Conservation (phyloP, 495 filamentous ascomycete genomes). For the Recurvomyces mirabilis region DNA sequence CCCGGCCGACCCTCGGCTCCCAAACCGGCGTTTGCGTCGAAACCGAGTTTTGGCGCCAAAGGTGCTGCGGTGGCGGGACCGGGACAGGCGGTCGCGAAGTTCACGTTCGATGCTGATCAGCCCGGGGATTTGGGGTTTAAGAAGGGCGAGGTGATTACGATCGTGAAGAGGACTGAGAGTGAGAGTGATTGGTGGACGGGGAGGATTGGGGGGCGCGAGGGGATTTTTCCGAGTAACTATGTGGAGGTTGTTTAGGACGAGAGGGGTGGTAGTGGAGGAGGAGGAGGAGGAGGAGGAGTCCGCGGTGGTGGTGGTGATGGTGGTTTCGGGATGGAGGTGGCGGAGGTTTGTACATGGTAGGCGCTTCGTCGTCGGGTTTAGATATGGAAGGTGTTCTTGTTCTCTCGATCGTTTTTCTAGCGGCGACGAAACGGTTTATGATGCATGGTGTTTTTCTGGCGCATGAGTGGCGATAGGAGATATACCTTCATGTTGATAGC, state of each 20-base stretch:
- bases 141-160: conserved; percentile 96
- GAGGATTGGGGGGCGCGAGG: conserved; percentile 50
- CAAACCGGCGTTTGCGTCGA: conserved; percentile 41
- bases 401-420: too few relatives aligned
- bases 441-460: too few relatives aligned
- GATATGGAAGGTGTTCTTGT: too few relatives aligned
- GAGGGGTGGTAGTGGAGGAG: too few relatives aligned
- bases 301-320: too few relatives aligned
- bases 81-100: conserved; percentile 82
- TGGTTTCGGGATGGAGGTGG: too few relatives aligned
- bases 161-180: conserved; percentile 88
- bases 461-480: too few relatives aligned
- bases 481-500: too few relatives aligned
- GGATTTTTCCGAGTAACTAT: conserved; percentile 47
- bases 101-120: conserved; percentile 88
- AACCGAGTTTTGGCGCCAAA: conserved; percentile 60
- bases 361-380: too few relatives aligned
- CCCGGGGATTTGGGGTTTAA: conserved; percentile 88
- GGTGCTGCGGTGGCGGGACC: conserved; percentile 52
- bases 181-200: conserved; percentile 85
- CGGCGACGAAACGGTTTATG: too few relatives aligned
- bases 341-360: too few relatives aligned
- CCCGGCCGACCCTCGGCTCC: conserved; percentile 20
- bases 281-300: too few relatives aligned
- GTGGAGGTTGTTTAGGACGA: conserved; percentile 19